phyloP scores from a whole-genome alignment of 768 basidiomycete species.

The Boletus coccyginus region DNA sequence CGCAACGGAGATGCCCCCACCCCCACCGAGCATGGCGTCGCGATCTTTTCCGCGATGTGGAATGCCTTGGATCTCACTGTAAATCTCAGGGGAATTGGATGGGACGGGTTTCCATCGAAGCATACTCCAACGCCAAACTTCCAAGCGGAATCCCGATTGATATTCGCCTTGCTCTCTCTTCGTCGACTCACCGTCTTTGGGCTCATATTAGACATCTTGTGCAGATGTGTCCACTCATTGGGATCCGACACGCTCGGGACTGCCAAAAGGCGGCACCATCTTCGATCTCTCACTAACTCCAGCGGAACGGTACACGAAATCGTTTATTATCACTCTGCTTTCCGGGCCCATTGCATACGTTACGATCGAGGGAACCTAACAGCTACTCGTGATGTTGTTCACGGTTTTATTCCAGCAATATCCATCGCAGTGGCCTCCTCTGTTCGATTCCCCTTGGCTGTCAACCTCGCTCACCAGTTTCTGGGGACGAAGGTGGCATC shows the following conservation, averaged over 20 bases:
- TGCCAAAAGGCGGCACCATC: constrained; percentile 35
- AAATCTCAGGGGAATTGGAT: constrained; percentile 30
- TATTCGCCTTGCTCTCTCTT: constrained; percentile 18
- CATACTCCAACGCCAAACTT: constrained; percentile 12
- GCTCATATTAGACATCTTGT: constrained; percentile 5
- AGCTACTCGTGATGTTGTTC: constrained; percentile 41
- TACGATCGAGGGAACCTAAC: constrained; percentile 43
- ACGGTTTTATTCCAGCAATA: constrained; percentile 46
- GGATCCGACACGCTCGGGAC: constrained; percentile 39
- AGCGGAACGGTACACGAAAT: constrained; percentile 38
- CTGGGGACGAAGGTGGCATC: constrained; percentile 68
- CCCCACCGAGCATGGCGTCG: neutral
- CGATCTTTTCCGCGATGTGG: constrained; percentile 20
- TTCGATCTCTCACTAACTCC: constrained; percentile 34
- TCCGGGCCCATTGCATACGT: constrained; percentile 45
- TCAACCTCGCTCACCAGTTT: constrained; percentile 58
- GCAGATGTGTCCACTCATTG: constrained; percentile 19
- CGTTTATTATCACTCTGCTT: constrained; percentile 42
- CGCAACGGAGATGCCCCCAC: neutral
- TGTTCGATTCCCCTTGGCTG: constrained; percentile 56
- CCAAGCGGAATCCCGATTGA: constrained; percentile 17
- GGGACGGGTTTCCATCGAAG: constrained; percentile 16
- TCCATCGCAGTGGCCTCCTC: constrained; percentile 59
- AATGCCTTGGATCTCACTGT: constrained; percentile 26
- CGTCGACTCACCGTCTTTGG: constrained; percentile 4